These are phyloP conservation scores for Apiotrichum montevideense DNA, from an alignment of 1,284 basidiomycete species.

Conservation along the genomic window DNA sequence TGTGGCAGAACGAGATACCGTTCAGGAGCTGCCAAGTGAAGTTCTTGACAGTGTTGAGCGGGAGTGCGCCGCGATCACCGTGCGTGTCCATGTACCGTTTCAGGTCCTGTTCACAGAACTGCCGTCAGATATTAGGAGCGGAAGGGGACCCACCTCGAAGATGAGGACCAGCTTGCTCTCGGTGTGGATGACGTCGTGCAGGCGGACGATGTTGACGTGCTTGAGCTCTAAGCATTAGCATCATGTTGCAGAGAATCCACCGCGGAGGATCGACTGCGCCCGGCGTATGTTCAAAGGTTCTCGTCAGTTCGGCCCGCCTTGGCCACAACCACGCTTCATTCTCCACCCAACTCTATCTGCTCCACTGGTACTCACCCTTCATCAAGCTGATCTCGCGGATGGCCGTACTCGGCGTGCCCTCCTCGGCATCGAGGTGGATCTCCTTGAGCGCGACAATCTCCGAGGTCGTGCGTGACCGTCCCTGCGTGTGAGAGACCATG, in stretches of 20 bases:
- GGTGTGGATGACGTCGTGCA: constrained; percentile 94
- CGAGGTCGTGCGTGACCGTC: constrained; percentile 64
- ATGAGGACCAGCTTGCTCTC: constrained; percentile 96
- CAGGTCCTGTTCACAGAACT: constrained; percentile 59
- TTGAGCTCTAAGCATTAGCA: constrained; percentile 61
- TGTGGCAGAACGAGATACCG: constrained; percentile 90
- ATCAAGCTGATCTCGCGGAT: constrained; percentile 95
- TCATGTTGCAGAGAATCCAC: too few relatives aligned
- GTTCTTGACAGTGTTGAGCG: constrained; percentile 71
- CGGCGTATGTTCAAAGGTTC: too few relatives aligned
- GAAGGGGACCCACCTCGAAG: constrained; percentile 62
- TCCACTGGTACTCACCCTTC: constrained; percentile 52
- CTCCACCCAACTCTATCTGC: too few relatives aligned
- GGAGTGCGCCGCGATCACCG: constrained; percentile 61
- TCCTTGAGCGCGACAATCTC: constrained; percentile 88
- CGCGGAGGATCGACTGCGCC: too few relatives aligned
- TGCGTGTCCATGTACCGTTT: constrained; percentile 93
- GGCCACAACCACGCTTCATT: too few relatives aligned
- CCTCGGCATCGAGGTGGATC: constrained; percentile 95
- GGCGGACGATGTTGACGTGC: constrained; percentile 89
- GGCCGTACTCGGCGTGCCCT: constrained; percentile 94
- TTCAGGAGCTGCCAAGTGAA: constrained; percentile 44
- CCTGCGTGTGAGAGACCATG: constrained; percentile 36
- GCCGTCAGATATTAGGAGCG: not conserved
- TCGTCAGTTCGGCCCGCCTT: too few relatives aligned